Evolutionary conservation across 331 rosid species (phyloP), one percentile per base, ranked within the genome.

Genomic region (Rhamnella rubrinervis): DNA sequence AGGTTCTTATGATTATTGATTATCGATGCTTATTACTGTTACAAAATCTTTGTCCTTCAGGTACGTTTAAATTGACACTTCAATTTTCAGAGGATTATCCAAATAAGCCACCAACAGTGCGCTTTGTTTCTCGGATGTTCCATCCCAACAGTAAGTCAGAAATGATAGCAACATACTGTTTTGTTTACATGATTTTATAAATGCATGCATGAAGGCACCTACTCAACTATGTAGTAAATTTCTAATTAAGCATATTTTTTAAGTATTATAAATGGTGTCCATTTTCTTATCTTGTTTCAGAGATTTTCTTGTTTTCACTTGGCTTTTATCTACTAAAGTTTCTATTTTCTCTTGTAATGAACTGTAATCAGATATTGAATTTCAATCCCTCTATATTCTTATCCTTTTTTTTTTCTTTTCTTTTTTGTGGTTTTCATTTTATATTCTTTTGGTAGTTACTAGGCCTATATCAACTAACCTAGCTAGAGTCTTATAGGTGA

Each of bases 111-210:
- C 98, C 98, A 35, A 89, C 86, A 9, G 98, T 93, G 61, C 95
- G 93, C 61, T 93, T 93, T 70, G 98, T 93, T 58, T 93, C 98
- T 72, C 86, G 96, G 65, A 93, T 93, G 98, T 93, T 93, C 78
- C 98, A 93, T 79, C 98, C 97, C 59, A 93, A 93, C 63, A 93
- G 98, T 93, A 76, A 88, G 98, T 84, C 61, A 16, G 61, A 69
- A 80, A 39, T 47, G 61, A 52, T 41, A 68, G 39, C 72, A 61
- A 25, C 37, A 71, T 18, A 15, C 23, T 28, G 19, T 11, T 62
- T 26, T 15, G 16, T 25, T 1, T 19, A 35, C 35, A 4, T 18
- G 55, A 14, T 46, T 11, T 14, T 37, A 17, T 9, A 18, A 49
- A 21, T 21, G 28, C 18, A 49, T 49, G 50, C 63, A 51, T 57